Evolutionary conservation across 352 stramenopile species (phyloP), one percentile per base, ranked within the genome.

Genomic region (Pythium guiyangense): DNA sequence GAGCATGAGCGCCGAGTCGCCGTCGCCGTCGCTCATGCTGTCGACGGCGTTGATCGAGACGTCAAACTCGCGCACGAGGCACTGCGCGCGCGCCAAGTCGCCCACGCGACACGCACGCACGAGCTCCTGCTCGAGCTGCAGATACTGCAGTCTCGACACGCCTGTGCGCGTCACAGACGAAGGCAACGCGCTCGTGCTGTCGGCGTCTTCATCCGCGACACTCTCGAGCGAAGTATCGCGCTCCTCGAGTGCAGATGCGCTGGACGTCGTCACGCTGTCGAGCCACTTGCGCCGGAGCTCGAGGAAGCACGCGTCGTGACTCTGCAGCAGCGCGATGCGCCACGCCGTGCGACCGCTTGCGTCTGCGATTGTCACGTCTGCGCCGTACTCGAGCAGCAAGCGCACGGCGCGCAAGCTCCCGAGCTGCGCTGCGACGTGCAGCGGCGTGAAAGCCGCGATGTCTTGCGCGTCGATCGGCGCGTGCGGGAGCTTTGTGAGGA

Each of bases 231-330:
- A 26, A 26, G 26, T 54, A 49, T 58, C 2, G 17, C 34, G 46
- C n/a, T 34, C n/a, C 15, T 20, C 22, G 25, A 57, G 39, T 39
- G 5, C 54, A 50, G 18, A 14, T 55, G 18, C 17, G 20, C 27
- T 18, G 17, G 29, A n/a, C 1, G 42, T 37, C 1, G 57, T 31
- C 6, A 54, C 49, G 8, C 59, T 60, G 46, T 54, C 69, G 40
- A 88, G 54, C 77, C 79, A 88, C 31, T 87, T 83, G 39, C 64
- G 74, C 10, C 72, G 72, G 35, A 90, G 82, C 43, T 87, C 80
- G n/a, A 84, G 62, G 25, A 85, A 85, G 35, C 79, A 86, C 1
- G 65, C 58, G 4, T 88, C 72, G 49, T 88, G 70, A 6, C 68
- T 67, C n/a, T 66, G 51, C 2, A 85, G 49, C 27, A 88, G 49